These are phyloP conservation scores for Coniella vitis DNA, from an alignment of 2,329 filamentous ascomycete genomes.

Conservation along the genomic window DNA sequence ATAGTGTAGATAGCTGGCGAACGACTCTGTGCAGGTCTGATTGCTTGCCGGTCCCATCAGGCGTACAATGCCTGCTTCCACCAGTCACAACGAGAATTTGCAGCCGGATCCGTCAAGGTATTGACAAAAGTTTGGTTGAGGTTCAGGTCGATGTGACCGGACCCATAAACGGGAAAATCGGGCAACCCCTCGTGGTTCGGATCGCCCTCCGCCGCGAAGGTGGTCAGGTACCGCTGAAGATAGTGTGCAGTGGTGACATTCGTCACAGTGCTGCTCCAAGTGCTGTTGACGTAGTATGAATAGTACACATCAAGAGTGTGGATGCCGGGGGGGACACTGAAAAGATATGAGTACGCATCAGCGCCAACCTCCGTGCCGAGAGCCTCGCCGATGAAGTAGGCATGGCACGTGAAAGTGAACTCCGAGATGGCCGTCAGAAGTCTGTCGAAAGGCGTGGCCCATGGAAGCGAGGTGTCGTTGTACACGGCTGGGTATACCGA, in stretches of 20 bases:
- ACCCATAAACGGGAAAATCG: slow-evolving; percentile 2
- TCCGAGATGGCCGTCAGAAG: slow-evolving; percentile 4
- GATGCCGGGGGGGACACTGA: slow-evolving; percentile 1
- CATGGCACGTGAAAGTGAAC: slow-evolving; percentile 9
- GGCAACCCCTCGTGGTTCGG: slow-evolving; percentile 2
- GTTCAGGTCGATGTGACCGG: neutral
- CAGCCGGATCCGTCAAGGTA: slow-evolving; percentile 3
- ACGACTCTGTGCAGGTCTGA: no score
- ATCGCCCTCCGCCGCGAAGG: neutral
- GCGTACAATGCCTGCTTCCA: slow-evolving; percentile 8
- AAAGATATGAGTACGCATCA: slow-evolving; percentile 4
- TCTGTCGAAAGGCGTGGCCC: slow-evolving; percentile 5
- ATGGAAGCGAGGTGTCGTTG: slow-evolving; percentile 4
- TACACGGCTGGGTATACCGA: slow-evolving; percentile 6
- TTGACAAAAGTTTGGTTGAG: slow-evolving; percentile 3
- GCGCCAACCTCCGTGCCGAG: neutral
- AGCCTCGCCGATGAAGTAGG: slow-evolving; percentile 4
- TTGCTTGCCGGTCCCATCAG: neutral
- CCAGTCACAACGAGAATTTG: slow-evolving; percentile 11
- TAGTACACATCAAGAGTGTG: slow-evolving; percentile 9
- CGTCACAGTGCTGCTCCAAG: slow-evolving; percentile 5
- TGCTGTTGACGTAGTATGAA: slow-evolving; percentile 11
- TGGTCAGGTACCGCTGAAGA: slow-evolving; percentile 9
- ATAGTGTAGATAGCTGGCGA: no score
- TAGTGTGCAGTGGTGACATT: slow-evolving; percentile 3